These are phyloP conservation scores for Agapanthus africanus DNA, from an alignment of 106 monocot genomes.

Conservation along the genomic window DNA sequence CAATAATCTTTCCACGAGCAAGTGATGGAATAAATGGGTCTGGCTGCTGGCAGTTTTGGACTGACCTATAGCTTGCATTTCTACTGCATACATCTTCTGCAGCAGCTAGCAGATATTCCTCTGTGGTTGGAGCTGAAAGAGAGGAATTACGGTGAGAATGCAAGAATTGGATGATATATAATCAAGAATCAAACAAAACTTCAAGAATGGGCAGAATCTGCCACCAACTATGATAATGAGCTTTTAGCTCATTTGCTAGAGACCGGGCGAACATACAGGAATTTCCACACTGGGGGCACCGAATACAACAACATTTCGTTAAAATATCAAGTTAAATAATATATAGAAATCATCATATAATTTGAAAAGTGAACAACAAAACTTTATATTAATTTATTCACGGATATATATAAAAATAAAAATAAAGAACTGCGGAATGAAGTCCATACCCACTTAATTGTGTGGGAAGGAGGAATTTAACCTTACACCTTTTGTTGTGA, in stretches of 20 bases:
- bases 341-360: no score
- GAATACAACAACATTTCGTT: no score
- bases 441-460: no score
- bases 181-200: background rate
- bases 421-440: no score
- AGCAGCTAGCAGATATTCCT: conserved; percentile 35
- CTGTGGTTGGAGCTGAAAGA: conserved; percentile 39
- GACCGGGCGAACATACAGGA: no score
- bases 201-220: background rate
- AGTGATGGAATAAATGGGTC: conserved; percentile 35
- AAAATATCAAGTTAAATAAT: no score
- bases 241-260: background rate
- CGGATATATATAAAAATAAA: no score
- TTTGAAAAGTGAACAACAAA: no score
- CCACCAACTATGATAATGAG: background rate
- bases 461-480: no score
- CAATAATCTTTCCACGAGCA: conserved; percentile 52
- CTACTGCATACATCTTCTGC: conserved; percentile 39
- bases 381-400: no score
- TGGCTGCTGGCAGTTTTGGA: conserved; percentile 32
- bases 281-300: no score
- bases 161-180: background rate
- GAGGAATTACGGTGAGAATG: background rate
- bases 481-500: no score
- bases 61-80: conserved; percentile 17